Percentiles rank a stretch among this genome's conserved stretches.
phyloP scores from a whole-genome alignment of 805 yeast species.

The Starmera quercuum region DNA sequence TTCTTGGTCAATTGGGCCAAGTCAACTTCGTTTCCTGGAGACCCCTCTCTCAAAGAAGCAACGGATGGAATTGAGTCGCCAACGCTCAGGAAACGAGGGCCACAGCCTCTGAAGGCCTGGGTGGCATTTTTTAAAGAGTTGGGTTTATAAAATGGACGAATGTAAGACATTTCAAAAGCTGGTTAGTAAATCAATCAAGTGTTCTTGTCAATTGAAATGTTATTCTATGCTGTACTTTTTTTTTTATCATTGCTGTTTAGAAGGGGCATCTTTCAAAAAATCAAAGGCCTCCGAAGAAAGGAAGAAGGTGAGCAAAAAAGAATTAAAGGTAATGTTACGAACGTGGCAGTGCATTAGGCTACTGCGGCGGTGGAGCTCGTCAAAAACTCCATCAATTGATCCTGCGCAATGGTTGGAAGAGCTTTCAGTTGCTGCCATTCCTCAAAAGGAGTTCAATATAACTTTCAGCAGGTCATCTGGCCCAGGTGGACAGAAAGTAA shows the following conservation, averaged over 20 bases:
- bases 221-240: too few relatives aligned
- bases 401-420: constrained; percentile 30
- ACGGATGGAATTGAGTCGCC: constrained; percentile 60
- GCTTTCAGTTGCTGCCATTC: constrained; percentile 29
- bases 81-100: constrained; percentile 29
- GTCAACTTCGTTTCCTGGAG: constrained; percentile 58
- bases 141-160: background rate
- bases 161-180: too few relatives aligned
- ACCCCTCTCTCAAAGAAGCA: constrained; percentile 43
- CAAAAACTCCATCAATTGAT: too few relatives aligned
- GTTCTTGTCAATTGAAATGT: too few relatives aligned
- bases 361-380: too few relatives aligned
- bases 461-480: constrained; percentile 61
- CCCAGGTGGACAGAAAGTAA: constrained; percentile 86
- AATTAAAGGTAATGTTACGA: too few relatives aligned
- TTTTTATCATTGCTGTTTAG: too few relatives aligned
- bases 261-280: too few relatives aligned
- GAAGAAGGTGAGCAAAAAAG: constrained; percentile 12
- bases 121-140: too few relatives aligned
- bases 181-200: too few relatives aligned
- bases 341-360: too few relatives aligned
- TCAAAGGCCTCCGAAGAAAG: too few relatives aligned
- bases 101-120: constrained; percentile 19
- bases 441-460: constrained; percentile 35
- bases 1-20: constrained; percentile 37